Conservation (phyloP, 2,329 filamentous ascomycete genomes). For the Paracorniculantispora psalliotae region DNA sequence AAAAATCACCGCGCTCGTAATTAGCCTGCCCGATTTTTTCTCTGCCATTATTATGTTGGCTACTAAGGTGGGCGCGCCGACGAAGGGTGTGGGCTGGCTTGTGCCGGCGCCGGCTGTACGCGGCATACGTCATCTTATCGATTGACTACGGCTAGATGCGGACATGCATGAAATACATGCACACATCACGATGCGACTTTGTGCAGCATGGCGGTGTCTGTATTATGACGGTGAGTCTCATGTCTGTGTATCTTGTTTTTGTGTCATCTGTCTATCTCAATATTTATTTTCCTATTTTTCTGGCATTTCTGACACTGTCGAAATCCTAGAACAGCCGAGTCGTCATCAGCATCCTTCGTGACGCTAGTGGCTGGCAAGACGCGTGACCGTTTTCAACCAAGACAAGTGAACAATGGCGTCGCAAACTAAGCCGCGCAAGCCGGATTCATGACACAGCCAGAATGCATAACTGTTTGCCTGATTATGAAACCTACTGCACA, state of each 20-base stretch:
- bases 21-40: not conserved
- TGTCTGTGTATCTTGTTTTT: not conserved
- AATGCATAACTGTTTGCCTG: not conserved
- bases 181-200: not conserved
- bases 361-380: conserved; percentile 9
- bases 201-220: not conserved
- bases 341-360: not conserved
- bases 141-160: conserved; percentile 12
- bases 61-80: not conserved
- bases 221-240: too few relatives aligned
- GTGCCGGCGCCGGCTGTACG: conserved; percentile 23
- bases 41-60: not conserved
- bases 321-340: too few relatives aligned
- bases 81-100: too few relatives aligned
- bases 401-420: not conserved
- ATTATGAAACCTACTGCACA: too few relatives aligned
- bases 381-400: conserved; percentile 11
- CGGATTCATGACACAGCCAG: not conserved
- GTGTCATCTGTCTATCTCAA: not conserved
- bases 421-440: not conserved
- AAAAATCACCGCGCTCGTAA: not conserved
- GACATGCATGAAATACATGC: not conserved
- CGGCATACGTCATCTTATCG: conserved; percentile 24
- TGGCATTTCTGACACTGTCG: not conserved
- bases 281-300: not conserved